Conservation (phyloP, 2,329 filamentous ascomycete genomes). For the Fusarium circinatum region DNA sequence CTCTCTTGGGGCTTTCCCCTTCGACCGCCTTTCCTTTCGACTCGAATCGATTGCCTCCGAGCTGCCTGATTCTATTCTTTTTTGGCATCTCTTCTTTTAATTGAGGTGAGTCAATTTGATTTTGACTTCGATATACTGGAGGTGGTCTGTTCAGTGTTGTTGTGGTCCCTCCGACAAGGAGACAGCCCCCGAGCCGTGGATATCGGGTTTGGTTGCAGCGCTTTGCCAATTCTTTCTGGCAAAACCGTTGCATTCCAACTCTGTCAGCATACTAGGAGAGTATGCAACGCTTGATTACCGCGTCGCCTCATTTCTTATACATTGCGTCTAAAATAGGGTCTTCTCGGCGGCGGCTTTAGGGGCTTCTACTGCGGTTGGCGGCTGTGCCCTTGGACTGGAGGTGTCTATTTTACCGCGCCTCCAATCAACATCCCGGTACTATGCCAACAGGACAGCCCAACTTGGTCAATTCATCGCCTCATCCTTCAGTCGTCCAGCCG, state of each 20-base stretch:
- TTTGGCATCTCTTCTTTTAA: constrained; percentile 36
- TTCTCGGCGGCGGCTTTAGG: constrained; percentile 16
- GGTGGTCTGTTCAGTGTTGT: constrained; percentile 26
- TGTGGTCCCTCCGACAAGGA: constrained; percentile 21
- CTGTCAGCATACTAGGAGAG: not conserved
- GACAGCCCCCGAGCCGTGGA: constrained; percentile 22
- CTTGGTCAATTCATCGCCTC: constrained; percentile 39
- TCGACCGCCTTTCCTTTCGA: constrained; percentile 33
- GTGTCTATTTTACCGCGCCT: constrained; percentile 41
- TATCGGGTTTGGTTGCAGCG: constrained; percentile 1
- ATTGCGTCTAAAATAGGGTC: constrained; percentile 6
- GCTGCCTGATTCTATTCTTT: constrained; percentile 32
- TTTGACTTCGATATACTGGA: not conserved
- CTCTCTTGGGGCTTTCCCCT: constrained; percentile 29
- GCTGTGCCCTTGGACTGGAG: constrained; percentile 29
- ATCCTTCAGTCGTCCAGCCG: constrained; percentile 33
- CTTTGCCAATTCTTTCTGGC: constrained; percentile 4
- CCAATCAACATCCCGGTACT: constrained; percentile 39
- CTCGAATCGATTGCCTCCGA: constrained; percentile 33
- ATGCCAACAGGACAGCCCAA: constrained; percentile 29
- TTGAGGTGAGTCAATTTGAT: constrained; percentile 34
- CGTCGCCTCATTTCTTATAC: not conserved
- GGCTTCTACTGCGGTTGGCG: constrained; percentile 35
- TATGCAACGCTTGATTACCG: not conserved
- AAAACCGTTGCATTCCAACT: not conserved